Base-by-base conservation (phyloP, 768 basidiomycete genomes). In the Tricholoma terreum region DNA sequence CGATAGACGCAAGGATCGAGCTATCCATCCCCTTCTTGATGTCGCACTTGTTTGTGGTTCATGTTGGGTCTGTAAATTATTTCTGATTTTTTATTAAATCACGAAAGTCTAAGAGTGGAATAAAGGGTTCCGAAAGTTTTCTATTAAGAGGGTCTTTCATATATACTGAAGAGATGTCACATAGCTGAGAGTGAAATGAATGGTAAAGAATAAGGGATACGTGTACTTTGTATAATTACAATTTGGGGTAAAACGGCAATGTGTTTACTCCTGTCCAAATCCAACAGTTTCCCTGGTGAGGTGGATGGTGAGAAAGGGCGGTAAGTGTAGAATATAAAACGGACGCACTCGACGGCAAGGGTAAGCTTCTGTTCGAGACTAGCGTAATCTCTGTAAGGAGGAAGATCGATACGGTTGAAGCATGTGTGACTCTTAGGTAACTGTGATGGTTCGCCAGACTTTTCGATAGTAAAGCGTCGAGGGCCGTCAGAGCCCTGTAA, bases 401-500 rank as follows among this genome's bases (percentile, higher is more conserved):
- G 97, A 54, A 99, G 74, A 75, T 99, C 97, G 64, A 96, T 94
- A 43, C 92, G 81, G 63, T 90, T 98, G 84, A 99, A 99, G 78
- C 97, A 98, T 1, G 90, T 91, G 67, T 92, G 90, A 71, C 89
- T 92, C 86, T 98, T 99, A 1, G 97, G 97, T 66, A 99, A 74
- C 71, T 97, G 94, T 21, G 90, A 90, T 19, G 94, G 92, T 67
- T 99, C 97, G 24, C 97, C 97, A 34, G 93, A 91, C 77, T 98
- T 98, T 74, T 99, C 97, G 67, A 99, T 98, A 7, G 97, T 99
- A 74, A 99, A 99, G 48, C 96, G 83, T 50, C 96, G 79, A 21
- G 95, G 96, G 9, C 96, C 97, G 71, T 99, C 97, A 2, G 94
- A 96, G 15, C 97, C 97, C 75, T 98, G 97, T 15, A 98, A 75